Evolutionary conservation across 257 asterid species (phyloP).

Genomic region (Ballota nigra): DNA sequence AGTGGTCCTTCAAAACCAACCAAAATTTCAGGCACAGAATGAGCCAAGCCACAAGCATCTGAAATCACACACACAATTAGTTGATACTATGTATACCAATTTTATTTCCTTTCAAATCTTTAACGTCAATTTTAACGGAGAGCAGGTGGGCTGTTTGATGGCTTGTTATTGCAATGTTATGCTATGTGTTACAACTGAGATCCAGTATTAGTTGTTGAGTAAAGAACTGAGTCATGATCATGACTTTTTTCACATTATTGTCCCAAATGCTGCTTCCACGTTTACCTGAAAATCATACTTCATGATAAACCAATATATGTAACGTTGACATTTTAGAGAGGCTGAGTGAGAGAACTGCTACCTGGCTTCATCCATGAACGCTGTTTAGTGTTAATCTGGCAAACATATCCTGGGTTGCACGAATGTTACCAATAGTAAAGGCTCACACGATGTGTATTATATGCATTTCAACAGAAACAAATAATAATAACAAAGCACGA

Average conservation of each 20-base stretch:
- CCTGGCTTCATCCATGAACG: conserved; percentile 26
- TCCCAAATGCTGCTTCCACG: conserved; percentile 11
- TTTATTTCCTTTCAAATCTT: neutral
- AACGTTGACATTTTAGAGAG: neutral
- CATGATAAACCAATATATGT: neutral
- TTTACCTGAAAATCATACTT: conserved; percentile 24
- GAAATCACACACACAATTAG: neutral
- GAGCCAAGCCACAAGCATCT: neutral
- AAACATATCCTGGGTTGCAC: conserved; percentile 55
- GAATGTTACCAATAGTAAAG: conserved; percentile 57
- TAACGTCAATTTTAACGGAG: neutral
- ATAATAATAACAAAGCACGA: conserved; percentile 14
- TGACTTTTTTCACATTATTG: neutral
- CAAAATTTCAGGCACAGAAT: neutral
- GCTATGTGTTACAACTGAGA: neutral
- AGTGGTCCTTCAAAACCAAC: neutral
- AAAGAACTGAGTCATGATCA: neutral
- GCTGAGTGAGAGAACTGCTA: neutral
- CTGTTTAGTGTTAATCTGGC: conserved; percentile 34
- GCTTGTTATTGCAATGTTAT: neutral
- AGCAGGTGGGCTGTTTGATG: neutral
- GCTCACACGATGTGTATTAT: conserved; percentile 22
- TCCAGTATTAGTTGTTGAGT: neutral
- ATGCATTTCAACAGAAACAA: neutral
- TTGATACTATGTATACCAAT: neutral